Conservation (phyloP, 768 basidiomycete genomes). For the Mycena chlorophos region DNA sequence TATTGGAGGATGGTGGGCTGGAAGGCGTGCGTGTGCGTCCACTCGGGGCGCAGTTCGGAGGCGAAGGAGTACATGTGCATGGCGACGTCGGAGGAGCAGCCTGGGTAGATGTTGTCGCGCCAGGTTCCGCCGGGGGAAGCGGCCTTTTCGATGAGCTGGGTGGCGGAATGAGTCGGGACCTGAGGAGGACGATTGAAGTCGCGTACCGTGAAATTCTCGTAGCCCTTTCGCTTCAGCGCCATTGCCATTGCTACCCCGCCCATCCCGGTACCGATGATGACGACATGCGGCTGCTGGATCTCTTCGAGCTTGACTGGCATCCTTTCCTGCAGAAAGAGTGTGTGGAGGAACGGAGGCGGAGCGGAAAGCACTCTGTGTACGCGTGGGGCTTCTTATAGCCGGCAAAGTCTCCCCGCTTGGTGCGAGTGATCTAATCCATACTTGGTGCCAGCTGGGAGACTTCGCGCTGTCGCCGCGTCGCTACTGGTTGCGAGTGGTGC, state of each 20-base stretch:
- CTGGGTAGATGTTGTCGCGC: conserved; percentile 39
- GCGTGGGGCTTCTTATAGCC: too few species aligned
- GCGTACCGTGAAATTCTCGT: not conserved
- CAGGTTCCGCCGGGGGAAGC: not conserved
- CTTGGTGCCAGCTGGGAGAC: too few species aligned
- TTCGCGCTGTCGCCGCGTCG: too few species aligned
- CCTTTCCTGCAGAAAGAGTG: too few species aligned
- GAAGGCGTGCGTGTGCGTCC: conserved; percentile 40
- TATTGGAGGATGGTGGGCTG: conserved; percentile 47
- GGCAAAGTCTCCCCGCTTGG: too few species aligned
- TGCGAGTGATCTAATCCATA: too few species aligned
- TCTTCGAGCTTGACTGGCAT: too few species aligned
- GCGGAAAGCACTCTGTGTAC: too few species aligned
- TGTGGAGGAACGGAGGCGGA: too few species aligned
- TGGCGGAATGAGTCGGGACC: not conserved
- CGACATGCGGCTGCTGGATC: too few species aligned
- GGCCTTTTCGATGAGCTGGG: not conserved
- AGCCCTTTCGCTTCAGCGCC: not conserved
- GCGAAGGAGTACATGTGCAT: conserved; percentile 48
- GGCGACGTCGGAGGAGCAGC: conserved; percentile 42
- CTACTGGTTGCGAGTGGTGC: too few species aligned
- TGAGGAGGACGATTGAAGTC: not conserved
- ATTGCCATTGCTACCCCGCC: not conserved
- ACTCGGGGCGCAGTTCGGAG: conserved; percentile 45
- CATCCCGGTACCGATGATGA: too few species aligned